These are phyloP conservation scores for Dryas octopetala DNA, from an alignment of 306 rosid species.

Conservation along the genomic window DNA sequence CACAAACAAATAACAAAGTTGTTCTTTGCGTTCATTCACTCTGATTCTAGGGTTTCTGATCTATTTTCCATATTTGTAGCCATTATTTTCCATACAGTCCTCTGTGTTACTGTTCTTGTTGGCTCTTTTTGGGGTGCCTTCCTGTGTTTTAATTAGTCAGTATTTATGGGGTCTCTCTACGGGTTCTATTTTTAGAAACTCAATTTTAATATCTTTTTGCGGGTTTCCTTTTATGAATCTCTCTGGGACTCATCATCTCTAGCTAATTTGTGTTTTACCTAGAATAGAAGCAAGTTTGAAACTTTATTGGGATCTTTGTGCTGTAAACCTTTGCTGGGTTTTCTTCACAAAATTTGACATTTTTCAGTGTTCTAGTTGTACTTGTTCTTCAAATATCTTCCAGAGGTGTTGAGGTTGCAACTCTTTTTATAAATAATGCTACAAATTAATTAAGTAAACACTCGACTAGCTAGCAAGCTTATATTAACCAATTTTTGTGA, in stretches of 20 bases:
- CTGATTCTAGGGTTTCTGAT: constrained; percentile 44
- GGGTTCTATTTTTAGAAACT: background rate
- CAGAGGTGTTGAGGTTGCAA: no score
- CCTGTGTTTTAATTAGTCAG: background rate
- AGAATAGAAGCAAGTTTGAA: no score
- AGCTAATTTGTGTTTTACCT: background rate
- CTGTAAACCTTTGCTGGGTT: background rate
- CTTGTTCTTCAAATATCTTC: background rate
- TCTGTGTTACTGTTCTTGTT: background rate
- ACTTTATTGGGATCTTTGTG: background rate
- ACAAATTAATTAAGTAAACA: no score
- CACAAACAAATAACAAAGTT: background rate
- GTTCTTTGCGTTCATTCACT: background rate
- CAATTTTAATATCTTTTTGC: background rate
- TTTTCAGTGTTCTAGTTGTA: background rate
- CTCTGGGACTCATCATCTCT: constrained; percentile 8
- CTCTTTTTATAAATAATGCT: background rate
- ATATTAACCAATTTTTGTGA: no score
- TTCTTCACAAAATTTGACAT: background rate
- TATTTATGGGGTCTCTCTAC: background rate
- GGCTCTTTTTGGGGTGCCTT: background rate
- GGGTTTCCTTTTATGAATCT: background rate
- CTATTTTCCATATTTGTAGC: constrained; percentile 5
- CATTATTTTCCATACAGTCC: no score
- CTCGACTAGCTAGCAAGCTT: no score